Percentiles rank a stretch among this genome's conserved stretches.
These are phyloP conservation scores for Arachis stenosperma DNA, from an alignment of 306 rosid species.

Conservation along the genomic window DNA sequence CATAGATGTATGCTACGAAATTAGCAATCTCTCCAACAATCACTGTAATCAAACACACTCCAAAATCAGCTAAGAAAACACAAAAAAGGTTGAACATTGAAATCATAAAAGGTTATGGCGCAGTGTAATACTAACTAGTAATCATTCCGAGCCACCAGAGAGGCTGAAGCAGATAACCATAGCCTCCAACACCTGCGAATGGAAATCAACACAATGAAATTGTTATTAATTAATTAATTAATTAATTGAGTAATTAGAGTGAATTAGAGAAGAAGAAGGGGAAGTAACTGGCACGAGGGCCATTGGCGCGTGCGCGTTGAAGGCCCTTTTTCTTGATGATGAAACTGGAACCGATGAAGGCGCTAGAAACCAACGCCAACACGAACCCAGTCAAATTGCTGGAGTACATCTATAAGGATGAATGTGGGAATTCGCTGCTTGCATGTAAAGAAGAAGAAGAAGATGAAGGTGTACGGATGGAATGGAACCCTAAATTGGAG, in stretches of 20 bases:
- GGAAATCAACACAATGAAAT: not conserved
- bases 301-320: constrained; percentile 61
- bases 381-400: constrained; percentile 72
- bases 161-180: constrained; percentile 80
- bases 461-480: no score
- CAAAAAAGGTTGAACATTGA: not conserved
- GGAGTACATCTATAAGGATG: constrained; percentile 51
- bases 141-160: constrained; percentile 96
- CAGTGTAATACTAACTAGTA: constrained; percentile 60
- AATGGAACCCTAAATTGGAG: constrained; percentile 8
- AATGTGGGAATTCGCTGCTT: not conserved
- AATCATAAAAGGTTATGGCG: no score
- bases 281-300: constrained; percentile 64
- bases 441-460: not conserved
- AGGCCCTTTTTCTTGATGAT: constrained; percentile 91
- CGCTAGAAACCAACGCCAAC: constrained; percentile 74
- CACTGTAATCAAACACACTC: constrained; percentile 50
- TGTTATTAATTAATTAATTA: no score
- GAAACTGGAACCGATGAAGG: constrained; percentile 87
- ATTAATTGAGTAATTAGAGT: not conserved
- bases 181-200: constrained; percentile 76
- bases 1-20: constrained; percentile 79
- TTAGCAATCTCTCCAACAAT: constrained; percentile 88
- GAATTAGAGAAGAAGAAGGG: not conserved
- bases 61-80: not conserved